Percentiles rank a stretch among this genome's conserved stretches.
These are phyloP conservation scores for Rachicladosporium sp. DNA, from an alignment of 2,329 filamentous ascomycete species.

Conservation along the genomic window DNA sequence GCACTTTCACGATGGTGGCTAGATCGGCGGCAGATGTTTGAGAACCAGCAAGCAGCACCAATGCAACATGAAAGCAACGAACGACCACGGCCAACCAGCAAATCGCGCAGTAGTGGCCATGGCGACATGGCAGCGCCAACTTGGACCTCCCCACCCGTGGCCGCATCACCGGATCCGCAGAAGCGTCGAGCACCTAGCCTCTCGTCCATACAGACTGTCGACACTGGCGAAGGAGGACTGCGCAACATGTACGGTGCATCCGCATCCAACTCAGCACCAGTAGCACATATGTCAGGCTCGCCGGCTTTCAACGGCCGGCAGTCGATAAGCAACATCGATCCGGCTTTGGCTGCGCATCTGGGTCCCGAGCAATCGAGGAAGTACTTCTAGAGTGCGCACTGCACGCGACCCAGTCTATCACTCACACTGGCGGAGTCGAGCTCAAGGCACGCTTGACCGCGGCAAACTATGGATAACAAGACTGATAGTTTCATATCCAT, in stretches of 20 bases:
- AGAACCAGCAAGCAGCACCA: not conserved
- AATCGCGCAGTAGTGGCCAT: too few relatives aligned
- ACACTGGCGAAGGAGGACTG: conserved; percentile 3
- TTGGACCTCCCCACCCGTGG: not conserved
- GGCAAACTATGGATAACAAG: too few relatives aligned
- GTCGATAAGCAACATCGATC: conserved; percentile 1
- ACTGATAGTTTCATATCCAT: too few relatives aligned
- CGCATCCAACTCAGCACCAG: conserved; percentile 4
- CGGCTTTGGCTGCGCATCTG: conserved; percentile 5
- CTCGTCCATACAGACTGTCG: conserved; percentile 5
- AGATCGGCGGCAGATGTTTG: conserved; percentile 4
- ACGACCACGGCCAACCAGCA: not conserved
- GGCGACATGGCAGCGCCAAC: too few relatives aligned
- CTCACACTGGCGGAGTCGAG: too few relatives aligned
- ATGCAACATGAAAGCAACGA: not conserved
- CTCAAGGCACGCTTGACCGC: too few relatives aligned
- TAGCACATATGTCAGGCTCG: not conserved
- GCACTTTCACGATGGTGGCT: conserved; percentile 5
- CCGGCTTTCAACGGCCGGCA: too few relatives aligned
- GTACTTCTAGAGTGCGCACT: conserved; percentile 1
- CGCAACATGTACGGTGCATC: conserved; percentile 1
- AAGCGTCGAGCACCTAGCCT: conserved; percentile 3
- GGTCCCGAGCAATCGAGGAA: conserved; percentile 4
- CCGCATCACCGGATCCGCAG: not conserved
- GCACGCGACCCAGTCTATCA: too few relatives aligned